Conservation (phyloP, 805 yeast genomes). For the Zygoascus flipseniorum region DNA sequence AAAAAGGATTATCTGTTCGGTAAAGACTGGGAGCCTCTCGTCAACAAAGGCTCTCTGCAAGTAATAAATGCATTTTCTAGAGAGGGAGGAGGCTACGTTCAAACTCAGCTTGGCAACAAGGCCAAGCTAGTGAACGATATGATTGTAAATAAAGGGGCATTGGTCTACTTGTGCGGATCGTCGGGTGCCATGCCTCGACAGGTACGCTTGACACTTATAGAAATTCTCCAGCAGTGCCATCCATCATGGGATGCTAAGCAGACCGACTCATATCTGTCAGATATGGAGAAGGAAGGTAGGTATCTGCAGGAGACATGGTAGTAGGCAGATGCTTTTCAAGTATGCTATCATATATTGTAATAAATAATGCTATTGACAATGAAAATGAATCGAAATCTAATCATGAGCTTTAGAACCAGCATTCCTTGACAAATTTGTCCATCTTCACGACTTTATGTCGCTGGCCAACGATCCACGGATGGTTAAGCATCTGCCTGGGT, state of each 20-base stretch:
- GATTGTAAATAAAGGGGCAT: slow-evolving; percentile 46
- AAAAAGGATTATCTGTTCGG: slow-evolving; percentile 63
- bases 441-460: slow-evolving; percentile 64
- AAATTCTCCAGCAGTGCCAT: slow-evolving; percentile 43
- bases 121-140: slow-evolving; percentile 42
- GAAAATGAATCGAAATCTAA: not conserved
- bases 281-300: slow-evolving; percentile 54
- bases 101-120: slow-evolving; percentile 53
- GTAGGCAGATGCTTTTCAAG: slow-evolving; percentile 3
- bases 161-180: slow-evolving; percentile 81
- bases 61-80: slow-evolving; percentile 40
- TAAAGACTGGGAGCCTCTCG: slow-evolving; percentile 40
- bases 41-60: slow-evolving; percentile 28
- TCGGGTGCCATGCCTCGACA: slow-evolving; percentile 91
- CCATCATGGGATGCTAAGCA: slow-evolving; percentile 32
- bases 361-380: not conserved
- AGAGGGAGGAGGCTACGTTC: slow-evolving; percentile 57
- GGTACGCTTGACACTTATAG: slow-evolving; percentile 71
- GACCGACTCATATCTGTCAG: slow-evolving; percentile 43
- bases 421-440: slow-evolving; percentile 72
- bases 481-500: slow-evolving; percentile 86
- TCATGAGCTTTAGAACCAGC: slow-evolving; percentile 39
- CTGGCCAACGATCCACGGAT: slow-evolving; percentile 89
- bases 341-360: not conserved
- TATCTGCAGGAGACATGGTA: slow-evolving; percentile 91